Conservation (phyloP, 805 yeast species). For the Suhomyces canberraensis region DNA sequence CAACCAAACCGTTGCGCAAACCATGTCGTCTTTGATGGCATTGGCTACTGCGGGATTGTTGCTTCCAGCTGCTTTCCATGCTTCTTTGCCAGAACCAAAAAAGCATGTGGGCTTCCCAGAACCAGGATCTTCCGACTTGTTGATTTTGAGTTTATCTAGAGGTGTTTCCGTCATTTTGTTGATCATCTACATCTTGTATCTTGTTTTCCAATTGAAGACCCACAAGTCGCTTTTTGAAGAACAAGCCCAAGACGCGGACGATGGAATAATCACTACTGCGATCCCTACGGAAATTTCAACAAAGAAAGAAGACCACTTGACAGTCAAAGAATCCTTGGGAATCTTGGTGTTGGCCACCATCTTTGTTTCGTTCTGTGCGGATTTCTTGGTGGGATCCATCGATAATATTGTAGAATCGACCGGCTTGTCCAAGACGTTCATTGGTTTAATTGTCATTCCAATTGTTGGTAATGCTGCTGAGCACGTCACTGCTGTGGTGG, state of each 20-base stretch:
- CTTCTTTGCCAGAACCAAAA: conserved; percentile 57
- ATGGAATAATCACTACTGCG: conserved; percentile 33
- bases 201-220: conserved; percentile 84
- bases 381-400: conserved; percentile 87
- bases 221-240: conserved; percentile 76
- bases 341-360: conserved; percentile 66
- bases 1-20: conserved; percentile 96
- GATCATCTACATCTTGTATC: conserved; percentile 70
- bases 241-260: conserved; percentile 30
- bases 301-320: conserved; percentile 38
- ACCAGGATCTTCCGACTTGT: conserved; percentile 37
- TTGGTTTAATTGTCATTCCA: conserved; percentile 90
- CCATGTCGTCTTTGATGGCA: conserved; percentile 92
- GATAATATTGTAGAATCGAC: conserved; percentile 81
- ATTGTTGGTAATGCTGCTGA: conserved; percentile 99
- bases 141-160: conserved; percentile 73
- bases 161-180: conserved; percentile 81
- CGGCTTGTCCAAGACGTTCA: conserved; percentile 90
- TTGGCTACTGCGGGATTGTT: conserved; percentile 84
- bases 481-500: conserved; percentile 94
- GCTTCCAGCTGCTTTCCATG: conserved; percentile 95
- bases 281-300: conserved; percentile 17
- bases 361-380: conserved; percentile 87
- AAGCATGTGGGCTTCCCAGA: conserved; percentile 37
- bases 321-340: conserved; percentile 51